A percentile compares a stretch with the other conserved stretches of the same genome.
Conservation (phyloP, 2,329 filamentous ascomycete species). For the Nannizzia gypsea region DNA sequence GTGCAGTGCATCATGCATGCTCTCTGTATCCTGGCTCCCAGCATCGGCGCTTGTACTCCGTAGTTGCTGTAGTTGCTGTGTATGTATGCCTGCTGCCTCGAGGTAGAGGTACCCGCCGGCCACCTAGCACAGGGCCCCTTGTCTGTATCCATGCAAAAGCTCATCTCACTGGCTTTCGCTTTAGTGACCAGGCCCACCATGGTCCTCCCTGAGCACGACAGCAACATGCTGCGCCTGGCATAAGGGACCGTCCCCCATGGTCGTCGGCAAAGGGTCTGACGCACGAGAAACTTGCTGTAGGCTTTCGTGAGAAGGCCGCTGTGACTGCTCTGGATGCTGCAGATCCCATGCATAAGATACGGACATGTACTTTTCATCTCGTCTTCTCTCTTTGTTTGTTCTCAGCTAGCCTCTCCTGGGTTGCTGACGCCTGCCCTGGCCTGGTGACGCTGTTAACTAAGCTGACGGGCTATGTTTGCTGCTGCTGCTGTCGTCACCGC, state of each 20-base stretch:
- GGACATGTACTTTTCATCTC: too few relatives aligned
- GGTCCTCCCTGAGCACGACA: constrained; percentile 34
- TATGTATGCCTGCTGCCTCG: constrained; percentile 42
- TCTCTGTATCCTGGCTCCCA: constrained; percentile 46
- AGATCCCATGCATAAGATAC: constrained; percentile 39
- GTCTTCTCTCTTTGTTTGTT: constrained; percentile 21
- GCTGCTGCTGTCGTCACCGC: constrained; percentile 6
- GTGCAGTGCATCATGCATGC: constrained; percentile 41
- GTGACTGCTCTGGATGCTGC: constrained; percentile 38
- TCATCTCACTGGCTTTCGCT: constrained; percentile 17
- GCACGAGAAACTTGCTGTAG: constrained; percentile 44
- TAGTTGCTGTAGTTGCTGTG: too few relatives aligned
- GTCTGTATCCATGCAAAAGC: too few relatives aligned
- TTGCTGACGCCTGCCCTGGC: neutral
- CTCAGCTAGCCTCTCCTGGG: too few relatives aligned
- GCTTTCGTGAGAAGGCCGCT: constrained; percentile 43
- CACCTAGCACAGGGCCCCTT: constrained; percentile 31
- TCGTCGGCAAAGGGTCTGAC: constrained; percentile 39
- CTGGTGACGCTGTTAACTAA: neutral
- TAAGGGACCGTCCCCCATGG: constrained; percentile 38
- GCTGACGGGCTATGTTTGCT: neutral
- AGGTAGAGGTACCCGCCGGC: constrained; percentile 45
- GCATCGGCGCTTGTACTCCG: constrained; percentile 30
- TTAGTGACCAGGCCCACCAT: constrained; percentile 41
- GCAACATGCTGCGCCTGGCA: constrained; percentile 36